These are phyloP conservation scores for Penicillium sp. DNA, from an alignment of 2,329 filamentous ascomycete species.

Conservation along the genomic window DNA sequence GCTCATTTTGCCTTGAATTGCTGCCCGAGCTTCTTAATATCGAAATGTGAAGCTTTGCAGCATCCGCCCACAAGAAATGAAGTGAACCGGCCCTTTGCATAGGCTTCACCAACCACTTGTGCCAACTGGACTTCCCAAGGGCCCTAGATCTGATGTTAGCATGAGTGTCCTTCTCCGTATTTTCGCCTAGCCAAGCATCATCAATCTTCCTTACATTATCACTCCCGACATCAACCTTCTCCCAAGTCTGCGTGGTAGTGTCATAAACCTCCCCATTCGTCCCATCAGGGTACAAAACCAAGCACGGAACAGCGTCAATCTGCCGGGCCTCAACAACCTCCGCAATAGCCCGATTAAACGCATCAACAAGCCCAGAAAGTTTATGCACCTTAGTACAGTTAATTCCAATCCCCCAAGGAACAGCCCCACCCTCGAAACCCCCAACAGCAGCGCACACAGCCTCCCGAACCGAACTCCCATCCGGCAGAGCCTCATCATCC, in stretches of 20 bases:
- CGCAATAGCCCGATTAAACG: conserved; percentile 18
- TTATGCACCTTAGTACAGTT: conserved; percentile 56
- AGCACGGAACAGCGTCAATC: conserved; percentile 39
- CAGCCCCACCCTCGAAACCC: conserved; percentile 15
- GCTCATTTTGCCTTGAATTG: conserved; percentile 12
- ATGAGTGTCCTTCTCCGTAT: neutral
- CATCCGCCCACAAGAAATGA: conserved; percentile 46
- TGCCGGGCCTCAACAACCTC: conserved; percentile 6
- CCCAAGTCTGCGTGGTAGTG: conserved; percentile 60
- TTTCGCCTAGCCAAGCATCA: neutral
- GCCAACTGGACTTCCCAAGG: conserved; percentile 40
- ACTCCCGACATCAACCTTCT: conserved; percentile 22
- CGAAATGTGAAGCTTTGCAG: conserved; percentile 43
- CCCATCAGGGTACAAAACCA: conserved; percentile 66
- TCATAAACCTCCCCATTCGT: conserved; percentile 67
- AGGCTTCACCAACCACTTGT: conserved; percentile 31
- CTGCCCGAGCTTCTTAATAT: conserved; percentile 33
- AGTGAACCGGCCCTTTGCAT: conserved; percentile 27
- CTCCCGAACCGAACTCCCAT: conserved; percentile 50
- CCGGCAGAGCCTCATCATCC: conserved; percentile 53
- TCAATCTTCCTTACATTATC: conserved; percentile 13
- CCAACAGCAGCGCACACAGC: conserved; percentile 42
- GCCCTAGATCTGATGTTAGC: conserved; percentile 20
- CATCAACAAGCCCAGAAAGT: conserved; percentile 24
- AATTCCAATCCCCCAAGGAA: conserved; percentile 62